These are phyloP conservation scores for Scheffersomyces insectosa DNA, from an alignment of 1,139 yeast genomes.

Conservation along the genomic window DNA sequence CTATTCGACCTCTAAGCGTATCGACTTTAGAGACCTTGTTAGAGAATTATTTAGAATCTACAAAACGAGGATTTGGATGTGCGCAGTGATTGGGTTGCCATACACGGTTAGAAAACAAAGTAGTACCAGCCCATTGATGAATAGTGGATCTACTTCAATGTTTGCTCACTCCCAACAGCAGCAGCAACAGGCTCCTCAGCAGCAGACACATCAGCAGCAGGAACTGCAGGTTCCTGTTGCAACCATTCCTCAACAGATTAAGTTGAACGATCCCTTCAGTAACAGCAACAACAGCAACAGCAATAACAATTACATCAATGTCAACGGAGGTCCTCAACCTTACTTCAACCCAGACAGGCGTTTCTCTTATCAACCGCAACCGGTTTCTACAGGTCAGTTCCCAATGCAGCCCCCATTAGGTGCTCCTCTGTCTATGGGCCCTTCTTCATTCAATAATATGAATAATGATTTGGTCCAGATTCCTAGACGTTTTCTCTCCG, in stretches of 20 bases:
- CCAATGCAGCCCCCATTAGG: neutral
- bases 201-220: constrained; percentile 5
- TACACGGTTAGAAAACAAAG: constrained; percentile 7
- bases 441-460: neutral
- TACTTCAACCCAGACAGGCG: constrained; percentile 1
- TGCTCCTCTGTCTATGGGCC: neutral
- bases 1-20: constrained; percentile 23
- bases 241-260: neutral
- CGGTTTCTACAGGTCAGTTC: neutral
- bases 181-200: constrained; percentile 4
- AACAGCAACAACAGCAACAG: constrained; percentile 1
- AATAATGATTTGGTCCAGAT: neutral
- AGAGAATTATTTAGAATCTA: constrained; percentile 25
- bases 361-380: constrained; percentile 1
- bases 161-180: neutral
- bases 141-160: neutral
- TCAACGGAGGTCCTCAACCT: constrained; percentile 1
- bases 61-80: constrained; percentile 32
- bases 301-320: neutral
- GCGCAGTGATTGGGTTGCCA: constrained; percentile 26
- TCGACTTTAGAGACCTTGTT: constrained; percentile 28
- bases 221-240: neutral
- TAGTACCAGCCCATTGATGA: constrained; percentile 5
- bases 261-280: constrained; percentile 5
- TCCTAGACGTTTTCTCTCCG: neutral